Evolutionary conservation across 257 asterid species (phyloP), one percentile per base, ranked within the genome.

Genomic region (Paraleonurus japonicus): DNA sequence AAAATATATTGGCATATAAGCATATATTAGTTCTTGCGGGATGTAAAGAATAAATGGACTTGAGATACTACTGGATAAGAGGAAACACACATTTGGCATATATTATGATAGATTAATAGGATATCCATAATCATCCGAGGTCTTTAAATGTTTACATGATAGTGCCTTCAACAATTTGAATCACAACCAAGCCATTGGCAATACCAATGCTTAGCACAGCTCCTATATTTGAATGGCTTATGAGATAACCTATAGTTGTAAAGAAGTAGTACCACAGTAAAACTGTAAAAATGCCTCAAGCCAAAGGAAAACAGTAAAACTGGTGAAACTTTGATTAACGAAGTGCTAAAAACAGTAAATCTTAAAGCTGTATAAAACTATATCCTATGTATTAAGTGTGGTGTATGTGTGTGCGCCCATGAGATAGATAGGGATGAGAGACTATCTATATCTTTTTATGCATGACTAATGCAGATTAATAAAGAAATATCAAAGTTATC

Each of bases 171-270:
- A 69, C 70, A 11, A 50, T 33, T 43, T 24, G 24, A 58, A 65
- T 47, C 70, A 60, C 48, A 71, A 64, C 20, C 43, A 66, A 24
- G 66, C 58, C 59, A 50, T 15, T 48, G 16, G 39, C 41, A 28
- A 59, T 41, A 7, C 67, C 22, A 26, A 47, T 4, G 26, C 45
- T 23, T 33, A 50, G 24, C 47, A 45, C 54, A 61, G 35, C 57
- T 66, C 48, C 45, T 57, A 53, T 32, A 51, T 65, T 58, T 58
- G 41, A 30, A n/a, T 55, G 35, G 45, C 28, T 54, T 5, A 53
- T 3, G 19, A 37, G 32, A 24, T 45, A 24, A 13, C 5, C 27
- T 19, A 50, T 45, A 35, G 17, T 48, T 10, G 33, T 32, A 75
- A 65, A 23, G 32, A 64, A 27, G 45, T 20, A 10, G 11, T 35